phyloP scores from a whole-genome alignment of 2,329 filamentous ascomycete species.

The Hypoxylon sp. region DNA sequence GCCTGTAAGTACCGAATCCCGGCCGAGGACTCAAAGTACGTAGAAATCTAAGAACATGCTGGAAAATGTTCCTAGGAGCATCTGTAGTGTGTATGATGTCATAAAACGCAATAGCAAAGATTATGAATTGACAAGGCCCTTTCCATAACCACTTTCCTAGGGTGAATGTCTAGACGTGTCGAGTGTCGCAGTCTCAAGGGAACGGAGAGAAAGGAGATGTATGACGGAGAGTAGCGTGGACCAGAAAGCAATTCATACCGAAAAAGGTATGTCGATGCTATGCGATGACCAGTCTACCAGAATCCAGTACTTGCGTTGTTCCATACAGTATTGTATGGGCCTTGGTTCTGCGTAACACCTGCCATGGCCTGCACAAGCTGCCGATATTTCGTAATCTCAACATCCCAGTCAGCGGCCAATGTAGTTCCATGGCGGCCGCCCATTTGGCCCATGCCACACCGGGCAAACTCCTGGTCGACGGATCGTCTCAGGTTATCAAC shows the following conservation, averaged over 20 bases:
- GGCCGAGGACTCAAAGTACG: background rate
- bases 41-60: background rate
- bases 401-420: conserved; percentile 15
- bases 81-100: background rate
- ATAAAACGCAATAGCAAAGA: background rate
- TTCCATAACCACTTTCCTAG: background rate
- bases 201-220: background rate
- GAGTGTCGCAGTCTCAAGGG: background rate
- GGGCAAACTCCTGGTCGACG: conserved; percentile 11
- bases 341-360: background rate
- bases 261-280: background rate
- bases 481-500: background rate
- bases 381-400: conserved; percentile 8
- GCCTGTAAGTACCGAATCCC: no score
- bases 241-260: background rate
- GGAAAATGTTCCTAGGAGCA: background rate
- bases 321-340: conserved; percentile 1
- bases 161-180: background rate
- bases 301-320: background rate
- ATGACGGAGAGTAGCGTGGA: background rate
- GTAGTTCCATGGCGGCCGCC: background rate
- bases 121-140: background rate
- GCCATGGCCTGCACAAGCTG: background rate
- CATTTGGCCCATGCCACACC: conserved; percentile 24
- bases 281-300: background rate